phyloP scores from a whole-genome alignment of 2,329 filamentous ascomycete species.

The Xylaria sp. region DNA sequence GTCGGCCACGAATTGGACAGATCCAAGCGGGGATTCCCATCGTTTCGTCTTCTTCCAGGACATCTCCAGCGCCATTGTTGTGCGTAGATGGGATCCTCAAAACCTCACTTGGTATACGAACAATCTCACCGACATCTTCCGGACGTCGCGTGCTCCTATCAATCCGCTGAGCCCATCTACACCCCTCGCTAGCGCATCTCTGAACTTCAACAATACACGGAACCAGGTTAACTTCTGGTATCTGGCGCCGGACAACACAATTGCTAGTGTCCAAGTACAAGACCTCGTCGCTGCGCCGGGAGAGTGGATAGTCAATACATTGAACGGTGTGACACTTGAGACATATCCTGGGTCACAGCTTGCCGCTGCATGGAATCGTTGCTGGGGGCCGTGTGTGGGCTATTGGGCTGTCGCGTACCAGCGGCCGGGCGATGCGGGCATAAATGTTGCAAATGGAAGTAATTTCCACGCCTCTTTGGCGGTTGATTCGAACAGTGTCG shows the following conservation, averaged over 20 bases:
- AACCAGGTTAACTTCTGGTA: constrained; percentile 43
- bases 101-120: constrained; percentile 44
- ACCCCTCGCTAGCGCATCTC: constrained; percentile 43
- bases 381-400: constrained; percentile 33
- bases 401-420: constrained; percentile 45
- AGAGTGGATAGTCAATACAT: constrained; percentile 41
- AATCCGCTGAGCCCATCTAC: constrained; percentile 40
- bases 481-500: constrained; percentile 36
- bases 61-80: constrained; percentile 39
- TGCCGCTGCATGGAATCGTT: constrained; percentile 43
- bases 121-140: constrained; percentile 43
- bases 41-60: constrained; percentile 48
- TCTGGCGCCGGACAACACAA: constrained; percentile 37
- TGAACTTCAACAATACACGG: constrained; percentile 25
- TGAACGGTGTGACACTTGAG: constrained; percentile 34
- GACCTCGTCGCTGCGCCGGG: constrained; percentile 39
- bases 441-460: constrained; percentile 44
- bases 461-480: constrained; percentile 40
- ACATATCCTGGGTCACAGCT: constrained; percentile 43
- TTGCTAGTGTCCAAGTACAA: constrained; percentile 37
- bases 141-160: constrained; percentile 39
- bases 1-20: constrained; percentile 46
- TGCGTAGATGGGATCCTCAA: constrained; percentile 45
- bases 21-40: constrained; percentile 36
- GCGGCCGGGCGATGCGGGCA: constrained; percentile 39